Conservation (phyloP, 2,329 filamentous ascomycete genomes). For the Rhynchosporium agropyri region DNA sequence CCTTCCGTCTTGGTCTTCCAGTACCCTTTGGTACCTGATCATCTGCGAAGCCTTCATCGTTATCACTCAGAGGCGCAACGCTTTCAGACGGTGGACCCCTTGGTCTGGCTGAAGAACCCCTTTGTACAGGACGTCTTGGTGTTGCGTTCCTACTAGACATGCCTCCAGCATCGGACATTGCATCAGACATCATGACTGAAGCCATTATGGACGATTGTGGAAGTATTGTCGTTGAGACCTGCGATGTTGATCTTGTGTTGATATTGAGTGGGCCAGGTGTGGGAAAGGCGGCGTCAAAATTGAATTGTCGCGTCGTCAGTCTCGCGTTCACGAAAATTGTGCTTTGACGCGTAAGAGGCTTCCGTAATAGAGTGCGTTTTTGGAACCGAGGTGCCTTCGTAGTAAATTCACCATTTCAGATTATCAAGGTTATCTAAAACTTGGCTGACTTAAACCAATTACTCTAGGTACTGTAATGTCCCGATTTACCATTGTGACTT, state of each 20-base stretch:
- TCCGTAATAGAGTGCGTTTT: constrained; percentile 39
- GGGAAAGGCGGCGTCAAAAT: constrained; percentile 29
- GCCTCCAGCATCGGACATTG: constrained; percentile 35
- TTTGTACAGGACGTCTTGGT: constrained; percentile 32
- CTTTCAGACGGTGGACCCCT: constrained; percentile 62
- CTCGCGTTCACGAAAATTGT: constrained; percentile 24
- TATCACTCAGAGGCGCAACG: constrained; percentile 59
- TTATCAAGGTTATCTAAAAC: too few relatives aligned
- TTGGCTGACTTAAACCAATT: too few relatives aligned
- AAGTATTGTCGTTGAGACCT: constrained; percentile 23
- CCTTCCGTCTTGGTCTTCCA: constrained; percentile 46
- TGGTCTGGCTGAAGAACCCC: constrained; percentile 42
- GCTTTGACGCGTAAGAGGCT: constrained; percentile 15
- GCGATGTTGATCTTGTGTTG: constrained; percentile 27
- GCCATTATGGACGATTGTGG: constrained; percentile 35
- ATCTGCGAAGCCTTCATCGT: constrained; percentile 64
- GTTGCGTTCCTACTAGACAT: constrained; percentile 36
- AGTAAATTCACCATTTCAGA: too few relatives aligned
- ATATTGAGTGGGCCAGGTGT: constrained; percentile 30
- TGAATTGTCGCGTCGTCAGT: constrained; percentile 25
- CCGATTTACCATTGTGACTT: too few relatives aligned
- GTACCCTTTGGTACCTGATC: constrained; percentile 62
- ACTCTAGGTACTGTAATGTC: too few relatives aligned
- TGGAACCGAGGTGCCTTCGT: too few relatives aligned
- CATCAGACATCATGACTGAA: constrained; percentile 42